Evolutionary conservation across 768 basidiomycete species (phyloP).

Genomic region (Amanita pseudoporphyria): DNA sequence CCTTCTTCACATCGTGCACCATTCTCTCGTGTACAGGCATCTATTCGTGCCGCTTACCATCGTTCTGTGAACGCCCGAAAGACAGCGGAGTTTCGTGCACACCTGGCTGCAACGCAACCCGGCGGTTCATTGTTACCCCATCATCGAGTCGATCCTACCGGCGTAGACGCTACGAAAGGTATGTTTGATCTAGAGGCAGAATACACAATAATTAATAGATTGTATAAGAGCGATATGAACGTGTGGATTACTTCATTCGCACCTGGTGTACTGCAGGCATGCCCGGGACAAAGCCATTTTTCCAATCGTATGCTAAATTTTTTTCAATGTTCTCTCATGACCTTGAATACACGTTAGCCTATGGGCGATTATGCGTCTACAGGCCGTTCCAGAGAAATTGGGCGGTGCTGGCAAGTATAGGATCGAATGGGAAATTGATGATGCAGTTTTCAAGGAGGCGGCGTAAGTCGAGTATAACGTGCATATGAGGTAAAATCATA

Average conservation of each 20-base stretch:
- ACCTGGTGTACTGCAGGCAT: slow-evolving; percentile 83
- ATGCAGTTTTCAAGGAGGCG: slow-evolving; percentile 89
- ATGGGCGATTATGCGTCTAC: slow-evolving; percentile 76
- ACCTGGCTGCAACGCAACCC: slow-evolving; percentile 66
- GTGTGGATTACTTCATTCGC: slow-evolving; percentile 63
- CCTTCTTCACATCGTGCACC: slow-evolving; percentile 80
- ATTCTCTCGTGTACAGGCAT: slow-evolving; percentile 79
- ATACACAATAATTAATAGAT: slow-evolving; percentile 1
- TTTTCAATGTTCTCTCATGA: slow-evolving; percentile 4
- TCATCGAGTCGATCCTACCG: slow-evolving; percentile 55
- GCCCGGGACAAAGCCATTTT: slow-evolving; percentile 87
- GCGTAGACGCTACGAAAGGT: slow-evolving; percentile 62
- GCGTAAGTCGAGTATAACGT: slow-evolving; percentile 50
- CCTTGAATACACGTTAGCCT: slow-evolving; percentile 21
- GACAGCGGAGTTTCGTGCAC: slow-evolving; percentile 79
- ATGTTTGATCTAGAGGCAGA: slow-evolving; percentile 4
- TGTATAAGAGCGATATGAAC: slow-evolving; percentile 55
- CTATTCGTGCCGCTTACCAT: slow-evolving; percentile 79
- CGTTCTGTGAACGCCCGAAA: slow-evolving; percentile 67
- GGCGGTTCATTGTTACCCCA: slow-evolving; percentile 74
- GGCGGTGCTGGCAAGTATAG: slow-evolving; percentile 69
- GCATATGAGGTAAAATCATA: slow-evolving; percentile 7
- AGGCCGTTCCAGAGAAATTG: slow-evolving; percentile 68
- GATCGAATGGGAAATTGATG: slow-evolving; percentile 89
- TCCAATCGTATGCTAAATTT: slow-evolving; percentile 39